Conservation (phyloP, 1,284 basidiomycete species). For the Vanrija sp. region DNA sequence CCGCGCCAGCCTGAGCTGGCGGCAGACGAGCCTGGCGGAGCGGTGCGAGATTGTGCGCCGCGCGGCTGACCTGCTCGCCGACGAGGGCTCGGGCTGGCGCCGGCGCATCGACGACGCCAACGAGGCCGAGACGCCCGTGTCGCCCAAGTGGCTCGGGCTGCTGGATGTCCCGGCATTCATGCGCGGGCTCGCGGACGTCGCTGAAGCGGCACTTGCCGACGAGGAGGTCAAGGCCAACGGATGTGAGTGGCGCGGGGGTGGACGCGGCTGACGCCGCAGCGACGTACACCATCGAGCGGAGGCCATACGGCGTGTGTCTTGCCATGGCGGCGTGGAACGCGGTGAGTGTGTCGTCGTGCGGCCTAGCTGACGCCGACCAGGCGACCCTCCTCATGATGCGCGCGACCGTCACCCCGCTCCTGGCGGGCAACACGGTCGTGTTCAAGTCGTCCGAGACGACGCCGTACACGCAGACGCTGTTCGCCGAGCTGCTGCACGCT, state of each 20-base stretch:
- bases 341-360: constrained; percentile 2
- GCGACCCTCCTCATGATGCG: constrained; percentile 35
- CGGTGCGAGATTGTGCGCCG: constrained; percentile 9
- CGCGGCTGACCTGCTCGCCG: constrained; percentile 12
- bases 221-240: background rate
- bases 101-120: constrained; percentile 11
- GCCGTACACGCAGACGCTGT: constrained; percentile 55
- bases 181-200: constrained; percentile 13
- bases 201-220: constrained; percentile 8
- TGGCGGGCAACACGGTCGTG: constrained; percentile 64
- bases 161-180: constrained; percentile 30
- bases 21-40: constrained; percentile 2
- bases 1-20: constrained; percentile 9
- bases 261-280: constrained; percentile 34
- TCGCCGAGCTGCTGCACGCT: constrained; percentile 50
- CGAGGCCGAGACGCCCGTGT: constrained; percentile 13
- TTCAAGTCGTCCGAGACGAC: constrained; percentile 60
- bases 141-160: constrained; percentile 19
- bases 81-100: constrained; percentile 9
- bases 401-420: constrained; percentile 56
- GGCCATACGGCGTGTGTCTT: constrained; percentile 28
- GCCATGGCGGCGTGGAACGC: constrained; percentile 29
- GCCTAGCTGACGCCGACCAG: background rate
- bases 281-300: constrained; percentile 19
- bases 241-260: constrained; percentile 26